Conservation (phyloP, 352 stramenopile genomes). For the Phytophthora megakarya region DNA sequence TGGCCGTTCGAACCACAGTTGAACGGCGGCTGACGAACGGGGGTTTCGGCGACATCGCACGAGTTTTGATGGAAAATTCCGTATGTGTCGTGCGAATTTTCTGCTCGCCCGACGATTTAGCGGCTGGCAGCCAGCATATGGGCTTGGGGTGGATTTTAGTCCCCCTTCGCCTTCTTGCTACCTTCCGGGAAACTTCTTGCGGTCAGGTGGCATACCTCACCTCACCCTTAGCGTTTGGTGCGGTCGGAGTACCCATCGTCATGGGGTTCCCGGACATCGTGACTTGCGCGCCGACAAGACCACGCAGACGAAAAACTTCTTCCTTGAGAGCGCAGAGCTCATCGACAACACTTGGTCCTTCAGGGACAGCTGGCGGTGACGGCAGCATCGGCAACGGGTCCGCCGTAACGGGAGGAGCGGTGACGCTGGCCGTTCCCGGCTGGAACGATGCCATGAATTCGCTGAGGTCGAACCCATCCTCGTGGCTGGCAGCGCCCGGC, state of each 20-base stretch:
- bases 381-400: too few species aligned
- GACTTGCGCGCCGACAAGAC: not conserved
- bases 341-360: not conserved
- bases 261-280: too few species aligned
- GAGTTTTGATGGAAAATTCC: too few species aligned
- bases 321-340: slow-evolving; percentile 2
- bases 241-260: too few species aligned
- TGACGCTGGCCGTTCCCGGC: not conserved
- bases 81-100: too few species aligned
- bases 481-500: not conserved
- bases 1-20: too few species aligned
- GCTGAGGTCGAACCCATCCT: slow-evolving; percentile 10
- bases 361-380: not conserved
- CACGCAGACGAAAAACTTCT: not conserved
- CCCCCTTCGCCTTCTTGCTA: slow-evolving; percentile 5
- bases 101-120: too few species aligned
- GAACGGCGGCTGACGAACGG: too few species aligned
- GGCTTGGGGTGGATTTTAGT: slow-evolving; percentile 15
- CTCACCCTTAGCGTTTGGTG: slow-evolving; percentile 4
- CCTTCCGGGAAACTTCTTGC: slow-evolving; percentile 2
- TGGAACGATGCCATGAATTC: slow-evolving; percentile 15
- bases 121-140: slow-evolving; percentile 1
- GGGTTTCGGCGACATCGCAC: too few species aligned
- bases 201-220: not conserved
- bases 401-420: not conserved